phyloP scores from a whole-genome alignment of 768 basidiomycete genomes.

The Mycena haematopus region DNA sequence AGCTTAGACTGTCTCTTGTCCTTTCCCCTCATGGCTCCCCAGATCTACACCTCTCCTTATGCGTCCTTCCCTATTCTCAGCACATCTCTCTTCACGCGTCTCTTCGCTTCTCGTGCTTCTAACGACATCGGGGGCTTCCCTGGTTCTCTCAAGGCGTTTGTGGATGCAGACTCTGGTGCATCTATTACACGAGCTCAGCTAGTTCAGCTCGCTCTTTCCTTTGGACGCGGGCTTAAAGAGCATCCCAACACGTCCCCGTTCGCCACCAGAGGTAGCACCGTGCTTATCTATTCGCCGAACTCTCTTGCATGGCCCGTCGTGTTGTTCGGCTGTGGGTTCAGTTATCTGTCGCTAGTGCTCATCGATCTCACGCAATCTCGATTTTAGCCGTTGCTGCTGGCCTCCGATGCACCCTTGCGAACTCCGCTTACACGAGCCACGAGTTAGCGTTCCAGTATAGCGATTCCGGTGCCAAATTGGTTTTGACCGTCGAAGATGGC shows the following conservation, averaged over 20 bases:
- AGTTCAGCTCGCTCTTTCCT: conserved; percentile 56
- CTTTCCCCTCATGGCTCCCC: conserved; percentile 39
- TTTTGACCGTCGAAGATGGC: conserved; percentile 72
- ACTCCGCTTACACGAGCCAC: conserved; percentile 67
- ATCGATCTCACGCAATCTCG: neutral
- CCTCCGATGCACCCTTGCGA: conserved; percentile 72
- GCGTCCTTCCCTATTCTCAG: conserved; percentile 45
- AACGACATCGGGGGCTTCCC: conserved; percentile 50
- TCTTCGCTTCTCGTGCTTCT: conserved; percentile 45
- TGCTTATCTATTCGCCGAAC: conserved; percentile 75
- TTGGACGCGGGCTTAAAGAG: conserved; percentile 63
- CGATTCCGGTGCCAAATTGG: conserved; percentile 66
- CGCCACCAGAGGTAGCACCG: conserved; percentile 58
- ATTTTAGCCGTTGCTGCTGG: conserved; percentile 63
- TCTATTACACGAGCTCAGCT: conserved; percentile 63
- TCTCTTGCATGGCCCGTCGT: conserved; percentile 58
- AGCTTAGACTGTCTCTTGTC: conserved; percentile 1
- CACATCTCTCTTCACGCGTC: conserved; percentile 56
- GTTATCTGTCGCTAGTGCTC: neutral
- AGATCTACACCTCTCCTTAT: conserved; percentile 54
- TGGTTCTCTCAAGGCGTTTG: conserved; percentile 57
- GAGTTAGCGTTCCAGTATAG: conserved; percentile 78
- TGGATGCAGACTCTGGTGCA: conserved; percentile 67
- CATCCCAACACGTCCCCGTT: conserved; percentile 40
- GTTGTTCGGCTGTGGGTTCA: conserved; percentile 50